Evolutionary conservation across 495 filamentous ascomycete species (phyloP).

Genomic region (Poronia punctata): DNA sequence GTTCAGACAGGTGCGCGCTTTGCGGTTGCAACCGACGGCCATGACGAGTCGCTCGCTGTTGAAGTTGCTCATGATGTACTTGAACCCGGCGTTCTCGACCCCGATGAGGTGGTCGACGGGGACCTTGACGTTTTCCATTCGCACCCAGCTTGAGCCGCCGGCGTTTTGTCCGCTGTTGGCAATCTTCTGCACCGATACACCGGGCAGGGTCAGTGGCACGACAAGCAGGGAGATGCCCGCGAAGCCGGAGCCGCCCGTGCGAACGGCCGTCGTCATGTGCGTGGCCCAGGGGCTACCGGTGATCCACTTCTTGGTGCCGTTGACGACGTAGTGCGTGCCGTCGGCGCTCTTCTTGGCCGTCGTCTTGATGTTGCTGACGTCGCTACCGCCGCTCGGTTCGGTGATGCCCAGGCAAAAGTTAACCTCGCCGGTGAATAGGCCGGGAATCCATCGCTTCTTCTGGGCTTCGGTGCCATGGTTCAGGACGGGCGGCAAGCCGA

Average conservation of each 20-base stretch:
- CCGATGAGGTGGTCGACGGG: conserved; percentile 65
- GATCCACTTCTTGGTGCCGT: conserved; percentile 69
- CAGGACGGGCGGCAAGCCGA: conserved; percentile 57
- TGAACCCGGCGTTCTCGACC: conserved; percentile 70
- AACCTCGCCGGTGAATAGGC: conserved; percentile 55
- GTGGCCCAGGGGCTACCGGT: conserved; percentile 61
- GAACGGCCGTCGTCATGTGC: conserved; percentile 59
- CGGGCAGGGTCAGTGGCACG: conserved; percentile 40
- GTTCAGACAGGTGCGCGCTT: conserved; percentile 42
- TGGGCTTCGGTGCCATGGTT: conserved; percentile 53
- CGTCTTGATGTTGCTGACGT: conserved; percentile 58
- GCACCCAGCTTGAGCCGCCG: conserved; percentile 40
- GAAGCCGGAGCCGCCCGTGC: conserved; percentile 45
- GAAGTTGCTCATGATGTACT: conserved; percentile 60
- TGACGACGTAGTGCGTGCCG: conserved; percentile 49
- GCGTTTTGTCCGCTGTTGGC: conserved; percentile 17
- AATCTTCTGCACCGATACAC: conserved; percentile 30
- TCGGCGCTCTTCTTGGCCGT: conserved; percentile 56
- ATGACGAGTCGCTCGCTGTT: conserved; percentile 43
- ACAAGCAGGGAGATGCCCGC: conserved; percentile 46
- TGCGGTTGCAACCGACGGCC: conserved; percentile 35
- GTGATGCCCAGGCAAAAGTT: conserved; percentile 63
- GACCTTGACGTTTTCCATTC: conserved; percentile 71
- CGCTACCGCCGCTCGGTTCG: conserved; percentile 52
- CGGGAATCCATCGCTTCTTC: conserved; percentile 44